These are phyloP conservation scores for Raphanus raphanistrum DNA, from an alignment of 345 rosid genomes.

Conservation along the genomic window DNA sequence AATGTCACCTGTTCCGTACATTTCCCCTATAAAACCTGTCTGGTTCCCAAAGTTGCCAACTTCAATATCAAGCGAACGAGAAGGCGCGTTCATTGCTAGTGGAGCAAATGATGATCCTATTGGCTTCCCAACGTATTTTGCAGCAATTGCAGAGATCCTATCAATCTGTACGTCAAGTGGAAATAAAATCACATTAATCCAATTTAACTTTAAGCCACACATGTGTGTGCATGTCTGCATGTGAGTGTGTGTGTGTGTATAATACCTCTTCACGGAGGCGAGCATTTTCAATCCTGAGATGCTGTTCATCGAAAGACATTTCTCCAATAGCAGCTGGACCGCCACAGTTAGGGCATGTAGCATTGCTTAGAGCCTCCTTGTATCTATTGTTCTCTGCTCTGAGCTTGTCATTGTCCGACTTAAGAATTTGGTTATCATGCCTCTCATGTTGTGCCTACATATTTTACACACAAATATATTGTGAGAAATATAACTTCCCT, in stretches of 20 bases:
- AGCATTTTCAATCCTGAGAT: constrained; percentile 87
- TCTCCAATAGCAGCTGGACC: constrained; percentile 90
- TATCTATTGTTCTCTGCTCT: constrained; percentile 81
- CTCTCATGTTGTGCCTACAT: constrained; percentile 86
- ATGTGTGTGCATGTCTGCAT: not conserved
- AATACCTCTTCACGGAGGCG: constrained; percentile 87
- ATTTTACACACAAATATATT: not conserved
- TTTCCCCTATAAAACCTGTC: constrained; percentile 70
- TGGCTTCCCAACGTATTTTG: constrained; percentile 84
- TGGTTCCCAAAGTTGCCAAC: constrained; percentile 62
- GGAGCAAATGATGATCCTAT: constrained; percentile 53
- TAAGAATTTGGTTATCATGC: constrained; percentile 73
- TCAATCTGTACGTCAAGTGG: constrained; percentile 63
- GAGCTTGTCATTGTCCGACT: constrained; percentile 86
- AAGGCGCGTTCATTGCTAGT: constrained; percentile 46
- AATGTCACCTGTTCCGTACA: constrained; percentile 69
- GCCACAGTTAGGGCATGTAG: constrained; percentile 86
- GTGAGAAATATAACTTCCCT: not conserved
- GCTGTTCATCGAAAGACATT: constrained; percentile 98
- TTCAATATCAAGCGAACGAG: constrained; percentile 67
- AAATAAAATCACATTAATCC: not conserved
- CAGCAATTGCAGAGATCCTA: constrained; percentile 79
- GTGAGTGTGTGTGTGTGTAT: not conserved
- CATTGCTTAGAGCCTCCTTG: constrained; percentile 72
- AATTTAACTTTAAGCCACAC: not conserved